These are phyloP conservation scores for Aspergillus terreus DNA, from an alignment of 2,329 filamentous ascomycete species.

Conservation along the genomic window DNA sequence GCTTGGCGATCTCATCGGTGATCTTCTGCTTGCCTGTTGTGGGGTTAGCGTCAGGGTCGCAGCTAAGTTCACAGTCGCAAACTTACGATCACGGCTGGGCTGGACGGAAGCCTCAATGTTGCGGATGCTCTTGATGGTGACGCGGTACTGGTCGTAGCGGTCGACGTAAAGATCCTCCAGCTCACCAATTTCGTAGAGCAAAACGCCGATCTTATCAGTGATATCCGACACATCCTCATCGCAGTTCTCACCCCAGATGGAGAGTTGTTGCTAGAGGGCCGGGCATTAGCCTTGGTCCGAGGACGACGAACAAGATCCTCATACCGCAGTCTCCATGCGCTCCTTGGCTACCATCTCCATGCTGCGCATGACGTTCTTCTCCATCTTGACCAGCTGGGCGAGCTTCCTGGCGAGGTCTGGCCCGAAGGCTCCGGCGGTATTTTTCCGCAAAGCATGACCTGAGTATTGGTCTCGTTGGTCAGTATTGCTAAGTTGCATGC, in stretches of 20 bases:
- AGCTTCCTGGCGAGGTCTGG: constrained; percentile 97
- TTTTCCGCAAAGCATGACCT: constrained; percentile 62
- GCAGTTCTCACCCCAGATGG: constrained; percentile 90
- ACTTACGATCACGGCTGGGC: constrained; percentile 90
- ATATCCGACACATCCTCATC: constrained; percentile 98
- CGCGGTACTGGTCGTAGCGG: constrained; percentile 97
- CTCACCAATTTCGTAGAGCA: constrained; percentile 98
- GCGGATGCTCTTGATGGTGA: constrained; percentile 98
- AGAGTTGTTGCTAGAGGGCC: constrained; percentile 81
- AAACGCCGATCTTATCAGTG: constrained; percentile 95
- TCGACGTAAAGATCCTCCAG: constrained; percentile 98
- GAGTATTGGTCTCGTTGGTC: constrained; percentile 1
- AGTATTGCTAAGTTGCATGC: not conserved
- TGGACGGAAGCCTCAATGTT: constrained; percentile 99
- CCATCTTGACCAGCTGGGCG: constrained; percentile 98
- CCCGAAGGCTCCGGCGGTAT: constrained; percentile 53
- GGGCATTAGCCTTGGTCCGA: not conserved
- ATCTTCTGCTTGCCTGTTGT: constrained; percentile 91
- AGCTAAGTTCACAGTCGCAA: not conserved
- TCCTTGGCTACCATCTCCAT: constrained; percentile 92
- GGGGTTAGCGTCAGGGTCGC: not conserved
- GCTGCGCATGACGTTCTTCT: constrained; percentile 99
- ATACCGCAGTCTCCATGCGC: constrained; percentile 96
- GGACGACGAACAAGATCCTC: constrained; percentile 35
- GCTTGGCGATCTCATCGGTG: constrained; percentile 94